These are phyloP conservation scores for Talaromyces liani DNA, from an alignment of 495 filamentous ascomycete species.

Conservation along the genomic window DNA sequence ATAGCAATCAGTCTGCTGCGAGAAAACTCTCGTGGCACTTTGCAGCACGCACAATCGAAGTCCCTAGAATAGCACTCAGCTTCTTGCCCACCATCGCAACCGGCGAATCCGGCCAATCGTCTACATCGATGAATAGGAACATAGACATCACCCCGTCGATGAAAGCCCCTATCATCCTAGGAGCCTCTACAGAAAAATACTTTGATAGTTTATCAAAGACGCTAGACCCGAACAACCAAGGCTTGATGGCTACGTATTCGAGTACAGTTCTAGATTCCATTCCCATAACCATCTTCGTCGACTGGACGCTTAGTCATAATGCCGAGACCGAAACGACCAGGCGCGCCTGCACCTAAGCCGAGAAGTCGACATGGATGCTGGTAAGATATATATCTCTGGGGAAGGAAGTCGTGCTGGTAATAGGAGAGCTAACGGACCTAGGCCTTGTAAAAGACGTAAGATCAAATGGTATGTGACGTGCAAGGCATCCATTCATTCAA, in stretches of 20 bases:
- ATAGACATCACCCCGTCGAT: conserved; percentile 5
- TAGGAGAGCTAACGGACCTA: conserved; percentile 19
- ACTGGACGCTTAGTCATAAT: conserved; percentile 25
- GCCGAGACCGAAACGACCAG: conserved; percentile 61
- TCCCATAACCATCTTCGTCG: neutral
- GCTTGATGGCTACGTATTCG: conserved; percentile 8
- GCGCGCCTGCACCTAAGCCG: conserved; percentile 59
- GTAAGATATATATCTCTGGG: conserved; percentile 43
- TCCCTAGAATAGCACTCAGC: neutral
- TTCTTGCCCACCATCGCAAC: neutral
- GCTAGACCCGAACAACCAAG: neutral
- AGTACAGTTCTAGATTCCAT: neutral
- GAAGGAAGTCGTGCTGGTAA: neutral
- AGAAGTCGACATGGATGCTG: conserved; percentile 82
- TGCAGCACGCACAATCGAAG: neutral
- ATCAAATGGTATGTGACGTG: conserved; percentile 61
- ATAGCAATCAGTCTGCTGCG: neutral
- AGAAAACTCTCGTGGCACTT: neutral
- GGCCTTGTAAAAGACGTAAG: conserved; percentile 80
- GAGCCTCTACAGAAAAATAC: conserved; percentile 10
- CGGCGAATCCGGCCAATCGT: conserved; percentile 4
- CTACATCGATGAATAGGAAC: conserved; percentile 10
- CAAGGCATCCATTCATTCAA: neutral
- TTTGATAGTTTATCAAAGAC: conserved; percentile 3
- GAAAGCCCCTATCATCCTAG: conserved; percentile 9